Evolutionary conservation across 139 green algal species (phyloP), one percentile per base, ranked within the genome.

Genomic region (Bryopsis sp.): DNA sequence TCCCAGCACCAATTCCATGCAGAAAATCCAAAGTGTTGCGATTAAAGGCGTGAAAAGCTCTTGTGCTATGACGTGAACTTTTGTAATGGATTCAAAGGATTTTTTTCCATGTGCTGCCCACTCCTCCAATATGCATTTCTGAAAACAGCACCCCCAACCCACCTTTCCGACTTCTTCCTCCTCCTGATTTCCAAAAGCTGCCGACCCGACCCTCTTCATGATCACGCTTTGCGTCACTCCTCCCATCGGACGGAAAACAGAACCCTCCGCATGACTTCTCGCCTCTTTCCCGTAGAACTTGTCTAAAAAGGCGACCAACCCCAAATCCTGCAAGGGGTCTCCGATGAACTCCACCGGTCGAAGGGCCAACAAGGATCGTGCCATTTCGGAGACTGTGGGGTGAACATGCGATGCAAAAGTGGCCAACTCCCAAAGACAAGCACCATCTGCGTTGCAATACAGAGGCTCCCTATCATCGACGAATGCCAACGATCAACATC

Each of bases 211-310:
- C n/a, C 50, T 22, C 31, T 61, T 32, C 19, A 61, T 61, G 50
- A 26, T 61, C 6, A 50, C 15, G 43, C 11, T 11, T 26, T 50
- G 43, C 50, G 33, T 11, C 24, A 26, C 31, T 33, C 24, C 24
- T 61, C 50, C 50, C 5, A 32, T 61, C 6, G 50, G 50, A 32
- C 15, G 6, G 6, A 28, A 8, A 8, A 22, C 50, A 8, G 15
- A 28, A 15, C 15, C 15, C 8, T 33, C 19, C 5, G 50, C 11
- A 22, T 61, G 31, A 22, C 6, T 33, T 61, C 33, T 61, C 19
- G 50, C 15, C 6, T 61, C 50, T 61, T 61, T 61, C 5, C 50
- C 50, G 33, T 15, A 22, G 11, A 61, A 61, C 33, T 61, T 61
- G 5, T 61, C 50, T 36, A 61, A 26, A 32, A 61, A 61, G 31